Conservation (phyloP, 345 rosid genomes). For the Erodium maritimum region DNA sequence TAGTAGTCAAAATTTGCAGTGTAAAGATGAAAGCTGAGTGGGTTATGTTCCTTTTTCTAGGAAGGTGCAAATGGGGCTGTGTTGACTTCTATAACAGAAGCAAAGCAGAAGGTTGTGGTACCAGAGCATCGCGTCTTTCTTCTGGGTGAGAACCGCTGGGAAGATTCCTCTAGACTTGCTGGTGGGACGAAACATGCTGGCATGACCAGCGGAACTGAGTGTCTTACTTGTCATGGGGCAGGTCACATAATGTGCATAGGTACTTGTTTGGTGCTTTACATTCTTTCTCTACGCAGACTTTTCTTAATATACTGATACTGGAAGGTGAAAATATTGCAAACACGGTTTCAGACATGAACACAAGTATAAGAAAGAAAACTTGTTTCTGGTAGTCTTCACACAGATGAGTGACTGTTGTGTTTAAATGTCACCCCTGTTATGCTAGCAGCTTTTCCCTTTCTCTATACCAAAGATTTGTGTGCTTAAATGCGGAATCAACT, state of each 20-base stretch:
- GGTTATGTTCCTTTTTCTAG: slow-evolving; percentile 16
- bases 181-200: slow-evolving; percentile 23
- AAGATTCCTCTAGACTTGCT: slow-evolving; percentile 65
- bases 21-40: neutral
- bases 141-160: slow-evolving; percentile 94
- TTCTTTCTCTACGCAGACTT: neutral
- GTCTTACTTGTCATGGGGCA: slow-evolving; percentile 71
- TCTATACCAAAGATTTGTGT: no score
- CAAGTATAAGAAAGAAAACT: neutral
- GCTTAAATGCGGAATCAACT: no score
- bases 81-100: slow-evolving; percentile 35
- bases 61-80: slow-evolving; percentile 53
- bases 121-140: slow-evolving; percentile 64
- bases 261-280: slow-evolving; percentile 8
- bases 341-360: no score
- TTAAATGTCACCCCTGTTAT: no score
- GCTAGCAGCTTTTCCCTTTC: no score
- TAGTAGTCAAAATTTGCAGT: neutral
- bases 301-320: neutral
- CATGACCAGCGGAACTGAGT: slow-evolving; percentile 25
- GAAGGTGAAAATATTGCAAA: neutral
- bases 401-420: no score
- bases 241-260: slow-evolving; percentile 85
- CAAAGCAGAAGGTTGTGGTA: slow-evolving; percentile 24
- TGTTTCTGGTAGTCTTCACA: no score